A percentile compares a stretch with the other conserved stretches of the same genome.
phyloP scores from a whole-genome alignment of 2,329 filamentous ascomycete genomes.

The Cordyceps farinosa region DNA sequence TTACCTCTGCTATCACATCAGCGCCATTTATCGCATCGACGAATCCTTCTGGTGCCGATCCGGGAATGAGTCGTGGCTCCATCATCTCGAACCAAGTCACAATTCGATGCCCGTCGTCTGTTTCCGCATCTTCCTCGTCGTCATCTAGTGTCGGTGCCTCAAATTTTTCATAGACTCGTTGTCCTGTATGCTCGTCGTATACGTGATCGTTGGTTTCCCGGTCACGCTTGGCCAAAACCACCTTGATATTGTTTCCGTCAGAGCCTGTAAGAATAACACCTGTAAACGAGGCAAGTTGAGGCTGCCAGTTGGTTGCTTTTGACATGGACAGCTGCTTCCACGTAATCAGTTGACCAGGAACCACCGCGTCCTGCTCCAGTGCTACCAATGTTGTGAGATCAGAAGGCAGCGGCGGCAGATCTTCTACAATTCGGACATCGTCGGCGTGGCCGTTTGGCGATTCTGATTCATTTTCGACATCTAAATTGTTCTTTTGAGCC shows the following conservation, averaged over 20 bases:
- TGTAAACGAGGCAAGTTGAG: conserved; percentile 60
- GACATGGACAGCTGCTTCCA: conserved; percentile 65
- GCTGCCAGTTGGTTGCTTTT: conserved; percentile 62
- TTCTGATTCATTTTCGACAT: neutral
- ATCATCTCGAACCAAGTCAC: conserved; percentile 61
- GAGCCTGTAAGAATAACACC: conserved; percentile 58
- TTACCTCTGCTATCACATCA: conserved; percentile 18
- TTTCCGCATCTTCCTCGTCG: conserved; percentile 53
- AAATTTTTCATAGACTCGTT: conserved; percentile 73
- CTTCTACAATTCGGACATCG: conserved; percentile 39
- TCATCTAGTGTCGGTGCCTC: conserved; percentile 66
- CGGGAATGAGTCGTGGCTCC: conserved; percentile 62
- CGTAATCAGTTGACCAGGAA: conserved; percentile 60
- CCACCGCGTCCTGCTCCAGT: conserved; percentile 46
- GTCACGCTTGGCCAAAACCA: conserved; percentile 69
- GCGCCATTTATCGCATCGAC: conserved; percentile 13
- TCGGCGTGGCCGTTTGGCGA: conserved; percentile 26
- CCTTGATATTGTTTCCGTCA: conserved; percentile 50
- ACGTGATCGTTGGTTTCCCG: conserved; percentile 53
- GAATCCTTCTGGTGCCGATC: conserved; percentile 28
- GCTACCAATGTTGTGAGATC: conserved; percentile 52
- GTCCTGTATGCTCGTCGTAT: conserved; percentile 64
- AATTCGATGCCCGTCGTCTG: conserved; percentile 59
- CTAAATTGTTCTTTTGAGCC: conserved; percentile 37
- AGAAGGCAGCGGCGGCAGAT: conserved; percentile 60